Evolutionary conservation across 2,329 filamentous ascomycete genomes (phyloP).

Genomic region (Pseudonectria buxi): DNA sequence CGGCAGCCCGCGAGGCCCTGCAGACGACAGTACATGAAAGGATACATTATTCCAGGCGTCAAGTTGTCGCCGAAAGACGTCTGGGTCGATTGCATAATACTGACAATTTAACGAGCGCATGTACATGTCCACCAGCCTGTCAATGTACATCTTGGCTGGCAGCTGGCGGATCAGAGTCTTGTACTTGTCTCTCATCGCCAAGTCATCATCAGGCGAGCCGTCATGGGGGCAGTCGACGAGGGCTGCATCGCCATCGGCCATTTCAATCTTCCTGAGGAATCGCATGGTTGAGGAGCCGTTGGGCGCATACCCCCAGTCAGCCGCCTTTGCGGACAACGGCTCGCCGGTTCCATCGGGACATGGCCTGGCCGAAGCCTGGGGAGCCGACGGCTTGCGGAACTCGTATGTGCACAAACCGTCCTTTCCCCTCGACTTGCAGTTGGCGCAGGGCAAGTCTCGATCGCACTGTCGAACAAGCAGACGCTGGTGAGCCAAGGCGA

Average conservation of each 20-base stretch:
- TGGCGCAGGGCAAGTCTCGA: constrained; percentile 51
- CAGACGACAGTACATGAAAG: constrained; percentile 42
- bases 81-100: constrained; percentile 49
- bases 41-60: constrained; percentile 49
- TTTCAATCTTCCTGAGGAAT: constrained; percentile 50
- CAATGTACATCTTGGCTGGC: constrained; percentile 47
- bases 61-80: constrained; percentile 44
- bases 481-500: too few species aligned
- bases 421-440: constrained; percentile 52
- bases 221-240: not conserved
- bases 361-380: not conserved
- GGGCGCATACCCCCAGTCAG: constrained; percentile 49
- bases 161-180: constrained; percentile 52
- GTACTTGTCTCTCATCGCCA: constrained; percentile 48
- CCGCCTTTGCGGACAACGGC: constrained; percentile 36
- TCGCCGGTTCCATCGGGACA: constrained; percentile 13
- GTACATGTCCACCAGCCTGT: constrained; percentile 48
- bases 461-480: constrained; percentile 45
- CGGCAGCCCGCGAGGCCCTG: constrained; percentile 43
- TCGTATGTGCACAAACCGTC: constrained; percentile 52
- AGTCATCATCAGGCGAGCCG: constrained; percentile 19
- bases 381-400: constrained; percentile 1
- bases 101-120: constrained; percentile 54
- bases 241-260: constrained; percentile 26
- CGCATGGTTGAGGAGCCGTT: constrained; percentile 46